These are phyloP conservation scores for Pythium oligandrum DNA, from an alignment of 352 stramenopile genomes.

Conservation along the genomic window DNA sequence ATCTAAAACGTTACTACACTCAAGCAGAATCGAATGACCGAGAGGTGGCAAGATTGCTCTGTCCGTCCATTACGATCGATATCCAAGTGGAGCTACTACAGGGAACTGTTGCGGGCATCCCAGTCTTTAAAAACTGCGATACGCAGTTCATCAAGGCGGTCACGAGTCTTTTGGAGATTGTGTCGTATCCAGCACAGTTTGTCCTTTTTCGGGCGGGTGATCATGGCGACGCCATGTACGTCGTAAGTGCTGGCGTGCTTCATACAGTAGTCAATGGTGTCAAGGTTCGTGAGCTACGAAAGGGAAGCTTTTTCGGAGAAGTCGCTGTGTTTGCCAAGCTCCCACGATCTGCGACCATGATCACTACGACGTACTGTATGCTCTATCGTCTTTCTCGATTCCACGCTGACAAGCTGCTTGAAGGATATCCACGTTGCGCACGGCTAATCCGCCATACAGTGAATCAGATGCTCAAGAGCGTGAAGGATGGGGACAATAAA, in stretches of 20 bases:
- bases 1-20: constrained; percentile 63
- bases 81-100: constrained; percentile 66
- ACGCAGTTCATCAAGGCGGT: constrained; percentile 54
- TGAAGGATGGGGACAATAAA: neutral
- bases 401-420: constrained; percentile 45
- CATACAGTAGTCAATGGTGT: constrained; percentile 52
- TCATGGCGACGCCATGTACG: constrained; percentile 68
- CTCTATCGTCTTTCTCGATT: constrained; percentile 49
- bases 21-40: constrained; percentile 58
- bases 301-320: constrained; percentile 64
- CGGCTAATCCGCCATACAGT: constrained; percentile 37
- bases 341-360: constrained; percentile 53
- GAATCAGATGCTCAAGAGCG: constrained; percentile 30
- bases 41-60: constrained; percentile 49
- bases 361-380: constrained; percentile 62
- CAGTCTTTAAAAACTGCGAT: constrained; percentile 57
- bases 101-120: constrained; percentile 41
- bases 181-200: constrained; percentile 47
- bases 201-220: constrained; percentile 53
- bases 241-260: constrained; percentile 58
- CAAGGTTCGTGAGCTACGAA: constrained; percentile 64
- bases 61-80: constrained; percentile 62
- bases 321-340: constrained; percentile 59
- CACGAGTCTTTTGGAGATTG: constrained; percentile 46
- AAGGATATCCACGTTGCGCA: constrained; percentile 45